Conservation (phyloP, 768 basidiomycete species). For the Rhizopogon roseolus region DNA sequence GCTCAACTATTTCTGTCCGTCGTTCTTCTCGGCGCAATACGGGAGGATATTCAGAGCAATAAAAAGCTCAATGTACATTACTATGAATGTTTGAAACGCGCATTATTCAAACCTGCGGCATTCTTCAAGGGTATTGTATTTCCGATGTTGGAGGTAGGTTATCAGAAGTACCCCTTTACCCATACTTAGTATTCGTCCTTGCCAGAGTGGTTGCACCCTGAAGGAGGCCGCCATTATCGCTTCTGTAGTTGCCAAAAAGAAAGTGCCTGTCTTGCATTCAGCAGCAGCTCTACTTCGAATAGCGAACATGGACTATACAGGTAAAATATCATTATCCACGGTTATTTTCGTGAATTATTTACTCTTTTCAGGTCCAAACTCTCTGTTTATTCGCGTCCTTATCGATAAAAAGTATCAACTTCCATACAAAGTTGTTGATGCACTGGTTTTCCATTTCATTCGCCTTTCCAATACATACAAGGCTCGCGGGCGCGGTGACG, state of each 20-base stretch:
- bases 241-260: constrained; percentile 85
- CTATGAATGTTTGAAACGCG: constrained; percentile 88
- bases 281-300: constrained; percentile 92
- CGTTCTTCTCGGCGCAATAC: constrained; percentile 83
- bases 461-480: constrained; percentile 90
- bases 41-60: constrained; percentile 82
- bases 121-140: constrained; percentile 99
- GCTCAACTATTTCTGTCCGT: constrained; percentile 90
- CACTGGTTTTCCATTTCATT: constrained; percentile 97
- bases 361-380: constrained; percentile 66
- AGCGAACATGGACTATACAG: constrained; percentile 95
- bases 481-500: constrained; percentile 61
- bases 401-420: constrained; percentile 98
- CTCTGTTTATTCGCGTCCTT: constrained; percentile 93
- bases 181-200: neutral
- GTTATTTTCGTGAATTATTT: neutral
- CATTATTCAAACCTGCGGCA: constrained; percentile 93
- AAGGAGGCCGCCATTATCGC: constrained; percentile 95
- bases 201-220: constrained; percentile 77
- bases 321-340: constrained; percentile 28
- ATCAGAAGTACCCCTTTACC: constrained; percentile 24
- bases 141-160: constrained; percentile 83
- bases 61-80: constrained; percentile 92
- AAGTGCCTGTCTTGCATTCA: constrained; percentile 94
- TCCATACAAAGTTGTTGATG: constrained; percentile 96